Evolutionary conservation across 169 alveolate genomes (phyloP).

Genomic region (Eimeria maxima): DNA sequence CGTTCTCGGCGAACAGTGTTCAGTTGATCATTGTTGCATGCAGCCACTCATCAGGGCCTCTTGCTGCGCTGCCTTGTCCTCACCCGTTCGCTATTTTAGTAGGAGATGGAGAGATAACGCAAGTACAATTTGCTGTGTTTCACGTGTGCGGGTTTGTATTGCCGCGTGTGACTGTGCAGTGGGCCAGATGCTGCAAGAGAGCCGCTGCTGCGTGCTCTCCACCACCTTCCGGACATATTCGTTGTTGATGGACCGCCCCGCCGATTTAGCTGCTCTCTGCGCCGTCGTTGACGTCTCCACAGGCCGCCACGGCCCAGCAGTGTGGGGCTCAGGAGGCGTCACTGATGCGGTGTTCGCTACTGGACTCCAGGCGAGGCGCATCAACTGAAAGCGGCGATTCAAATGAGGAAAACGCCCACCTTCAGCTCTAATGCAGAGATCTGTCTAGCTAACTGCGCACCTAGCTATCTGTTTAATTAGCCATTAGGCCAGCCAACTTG

Average conservation of each 20-base stretch:
- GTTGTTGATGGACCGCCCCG: conserved; percentile 23
- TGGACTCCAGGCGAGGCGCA: conserved; percentile 28
- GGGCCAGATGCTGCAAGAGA: conserved; percentile 73
- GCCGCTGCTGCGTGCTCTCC: conserved; percentile 77
- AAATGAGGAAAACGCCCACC: not conserved
- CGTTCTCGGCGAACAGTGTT: not conserved
- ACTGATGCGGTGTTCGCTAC: conserved; percentile 61
- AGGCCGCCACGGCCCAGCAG: conserved; percentile 82
- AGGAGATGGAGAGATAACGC: too few relatives aligned
- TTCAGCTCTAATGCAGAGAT: not conserved
- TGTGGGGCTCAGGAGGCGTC: conserved; percentile 65
- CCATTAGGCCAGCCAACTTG: not conserved
- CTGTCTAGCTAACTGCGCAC: not conserved
- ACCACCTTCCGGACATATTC: conserved; percentile 68
- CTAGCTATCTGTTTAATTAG: not conserved
- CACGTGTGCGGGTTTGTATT: too few relatives aligned
- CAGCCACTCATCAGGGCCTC: not conserved
- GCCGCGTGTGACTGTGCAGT: conserved; percentile 14
- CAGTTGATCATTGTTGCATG: not conserved
- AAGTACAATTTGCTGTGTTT: not conserved
- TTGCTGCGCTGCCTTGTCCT: too few relatives aligned
- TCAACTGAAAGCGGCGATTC: not conserved
- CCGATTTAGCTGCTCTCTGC: conserved; percentile 68
- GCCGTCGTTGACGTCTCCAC: conserved; percentile 73
- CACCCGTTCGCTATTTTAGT: too few relatives aligned